Evolutionary conservation across 2,329 filamentous ascomycete species (phyloP).

Genomic region (Dactylellina parvicollis): DNA sequence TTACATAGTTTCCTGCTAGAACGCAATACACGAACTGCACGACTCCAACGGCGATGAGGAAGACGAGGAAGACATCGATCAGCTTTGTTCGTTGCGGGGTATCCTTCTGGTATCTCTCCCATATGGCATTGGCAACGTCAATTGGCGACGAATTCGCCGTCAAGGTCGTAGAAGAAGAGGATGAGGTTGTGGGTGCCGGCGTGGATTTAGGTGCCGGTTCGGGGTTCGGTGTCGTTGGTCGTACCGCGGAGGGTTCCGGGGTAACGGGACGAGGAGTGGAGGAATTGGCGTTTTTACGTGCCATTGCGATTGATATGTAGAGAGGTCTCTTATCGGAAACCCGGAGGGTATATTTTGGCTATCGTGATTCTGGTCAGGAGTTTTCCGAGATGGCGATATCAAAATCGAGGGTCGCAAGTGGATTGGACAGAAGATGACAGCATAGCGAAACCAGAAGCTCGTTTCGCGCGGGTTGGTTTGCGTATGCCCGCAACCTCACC

Average conservation of each 20-base stretch:
- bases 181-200: conserved; percentile 10
- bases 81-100: conserved; percentile 93
- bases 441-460: conserved; percentile 48
- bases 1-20: conserved; percentile 90
- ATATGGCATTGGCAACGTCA: conserved; percentile 63
- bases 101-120: conserved; percentile 78
- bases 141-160: conserved; percentile 35
- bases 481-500: conserved; percentile 37
- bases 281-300: conserved; percentile 43
- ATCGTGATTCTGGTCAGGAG: conserved; percentile 17
- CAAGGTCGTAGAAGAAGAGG: conserved; percentile 8
- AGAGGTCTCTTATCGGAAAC: conserved; percentile 3
- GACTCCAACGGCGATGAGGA: conserved; percentile 84
- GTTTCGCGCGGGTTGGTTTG: conserved; percentile 44
- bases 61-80: conserved; percentile 88
- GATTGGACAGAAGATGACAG: conserved; percentile 52
- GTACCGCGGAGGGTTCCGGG: conserved; percentile 36
- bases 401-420: conserved; percentile 1
- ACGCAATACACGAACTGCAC: conserved; percentile 95
- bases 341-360: neutral
- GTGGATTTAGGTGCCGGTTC: conserved; percentile 20
- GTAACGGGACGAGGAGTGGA: conserved; percentile 42
- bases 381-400: conserved; percentile 21
- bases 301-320: conserved; percentile 36
- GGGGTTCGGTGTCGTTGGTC: conserved; percentile 34